Base-by-base conservation (phyloP, 2,329 filamentous ascomycete species). In the Fusarium goolgardi region DNA sequence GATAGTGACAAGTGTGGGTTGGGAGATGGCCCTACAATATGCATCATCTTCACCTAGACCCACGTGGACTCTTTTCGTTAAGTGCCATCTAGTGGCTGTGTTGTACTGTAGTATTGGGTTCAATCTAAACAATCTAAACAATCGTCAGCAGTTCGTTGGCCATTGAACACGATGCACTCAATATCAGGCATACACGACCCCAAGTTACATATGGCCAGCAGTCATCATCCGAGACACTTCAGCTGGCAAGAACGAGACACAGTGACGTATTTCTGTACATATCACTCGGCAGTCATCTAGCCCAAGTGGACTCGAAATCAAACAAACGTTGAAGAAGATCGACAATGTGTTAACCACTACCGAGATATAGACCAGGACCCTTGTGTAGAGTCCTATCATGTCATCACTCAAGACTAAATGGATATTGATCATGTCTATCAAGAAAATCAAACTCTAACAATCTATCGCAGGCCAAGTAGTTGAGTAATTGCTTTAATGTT, bases 11-110 rank as follows among this genome's bases (percentile, higher is more conserved):
- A 55, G 55, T 59, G 58, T 45, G 49, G 52, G 56, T 57, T 58
- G 55, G 56, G 44, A 66, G 49, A 53, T 56, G 53, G 65, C 65
- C 65, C 50, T 69, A 55, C 68, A 34, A 39, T 40, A 66, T 69
- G 65, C 65, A 69, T 50, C 56, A 20, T 49, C 11, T 61, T 29
- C 21, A 39, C 50, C 58, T 45, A 53, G 51, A 53, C 41, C 58
- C 64, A 67, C 64, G 63, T 67, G 58, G 58, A 46, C 63, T 27
- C 18, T 32, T 51, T 62, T 49, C 25, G 20, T 15, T 37, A 35
- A 32, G 35, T 50, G 15, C 18, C 15, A 27, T 50, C 23, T 27
- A 25, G 6, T 50, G 46, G 46, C 18, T n/a, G 32, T 29, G 25
- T 23, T 50, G 46, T 50, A 34, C 25, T 27, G 62, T 23, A 43